A percentile compares a stretch with the other conserved stretches of the same genome.
Evolutionary conservation across 179 eudicot species (phyloP).

Genomic region (Vitellaria paradoxa): DNA sequence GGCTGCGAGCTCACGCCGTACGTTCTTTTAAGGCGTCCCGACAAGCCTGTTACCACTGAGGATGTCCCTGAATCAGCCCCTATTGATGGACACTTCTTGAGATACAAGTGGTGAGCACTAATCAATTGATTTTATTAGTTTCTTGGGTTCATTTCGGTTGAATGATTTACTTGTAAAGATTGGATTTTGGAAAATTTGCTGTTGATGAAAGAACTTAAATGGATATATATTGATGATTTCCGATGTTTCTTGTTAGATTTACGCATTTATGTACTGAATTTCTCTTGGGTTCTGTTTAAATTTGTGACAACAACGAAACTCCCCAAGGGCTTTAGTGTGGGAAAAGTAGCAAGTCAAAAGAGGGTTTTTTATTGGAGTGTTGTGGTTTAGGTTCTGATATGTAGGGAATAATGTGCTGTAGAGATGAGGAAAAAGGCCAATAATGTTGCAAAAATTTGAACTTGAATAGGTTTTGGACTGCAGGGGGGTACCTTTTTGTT

Average conservation of each 20-base stretch:
- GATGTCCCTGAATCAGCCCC: conserved; percentile 76
- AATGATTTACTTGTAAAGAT: not conserved
- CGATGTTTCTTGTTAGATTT: not conserved
- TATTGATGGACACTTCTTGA: conserved; percentile 73
- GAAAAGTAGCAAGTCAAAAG: not conserved
- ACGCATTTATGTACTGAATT: not conserved
- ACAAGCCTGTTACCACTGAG: conserved; percentile 54
- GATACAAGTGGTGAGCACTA: conserved; percentile 78
- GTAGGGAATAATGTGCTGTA: not conserved
- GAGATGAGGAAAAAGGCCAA: not conserved
- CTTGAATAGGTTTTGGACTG: not conserved
- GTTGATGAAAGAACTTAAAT: not conserved
- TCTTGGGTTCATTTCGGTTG: not conserved
- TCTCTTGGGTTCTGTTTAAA: not conserved
- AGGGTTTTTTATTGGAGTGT: not conserved
- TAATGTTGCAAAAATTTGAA: not conserved
- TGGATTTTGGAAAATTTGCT: not conserved
- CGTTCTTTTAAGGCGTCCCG: conserved; percentile 64
- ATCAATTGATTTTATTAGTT: not conserved
- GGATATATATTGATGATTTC: not conserved
- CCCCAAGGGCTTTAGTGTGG: no score
- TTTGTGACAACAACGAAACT: not conserved
- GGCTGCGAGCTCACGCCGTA: conserved; percentile 97
- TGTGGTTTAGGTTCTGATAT: not conserved
- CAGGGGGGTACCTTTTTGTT: not conserved